Conservation (phyloP, 192 early-diverging fungal genomes). For the Gonapodya sp. region DNA sequence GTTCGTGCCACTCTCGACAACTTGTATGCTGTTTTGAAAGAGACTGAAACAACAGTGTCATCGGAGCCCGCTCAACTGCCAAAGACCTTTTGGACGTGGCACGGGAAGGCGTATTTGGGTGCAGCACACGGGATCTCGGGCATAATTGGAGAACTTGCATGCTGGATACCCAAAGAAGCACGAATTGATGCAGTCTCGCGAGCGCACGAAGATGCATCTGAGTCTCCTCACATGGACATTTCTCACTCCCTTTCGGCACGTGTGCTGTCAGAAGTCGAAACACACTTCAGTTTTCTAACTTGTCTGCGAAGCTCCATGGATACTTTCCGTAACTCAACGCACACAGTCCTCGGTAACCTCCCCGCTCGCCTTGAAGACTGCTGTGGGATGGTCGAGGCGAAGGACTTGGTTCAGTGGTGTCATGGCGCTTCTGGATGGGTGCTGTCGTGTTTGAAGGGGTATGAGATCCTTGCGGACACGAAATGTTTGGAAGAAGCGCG, state of each 20-base stretch:
- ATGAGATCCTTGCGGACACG: conserved; percentile 14
- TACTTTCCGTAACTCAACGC: no score
- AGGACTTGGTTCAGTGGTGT: conserved; percentile 16
- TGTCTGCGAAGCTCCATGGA: no score
- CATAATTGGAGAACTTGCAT: neutral
- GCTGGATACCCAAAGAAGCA: neutral
- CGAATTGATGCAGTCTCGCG: no score
- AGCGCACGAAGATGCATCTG: no score
- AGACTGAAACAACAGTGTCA: no score
- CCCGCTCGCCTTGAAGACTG: conserved; percentile 13
- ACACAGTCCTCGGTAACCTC: conserved; percentile 19
- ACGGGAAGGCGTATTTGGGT: conserved; percentile 18
- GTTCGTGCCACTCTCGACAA: neutral
- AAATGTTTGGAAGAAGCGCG: conserved; percentile 10
- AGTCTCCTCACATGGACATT: no score
- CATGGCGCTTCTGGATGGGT: conserved; percentile 17
- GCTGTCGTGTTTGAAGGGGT: conserved; percentile 12
- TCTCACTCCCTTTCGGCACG: no score
- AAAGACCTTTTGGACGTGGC: conserved; percentile 16
- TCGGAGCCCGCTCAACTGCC: neutral
- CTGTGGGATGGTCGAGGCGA: neutral
- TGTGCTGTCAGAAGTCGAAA: no score
- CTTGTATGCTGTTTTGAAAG: neutral
- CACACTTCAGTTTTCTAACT: no score
- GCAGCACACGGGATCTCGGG: conserved; percentile 21